A percentile compares a stretch with the other conserved stretches of the same genome.
Evolutionary conservation across 2,329 filamentous ascomycete species (phyloP).

Genomic region (Pyrenochaeta sp.): DNA sequence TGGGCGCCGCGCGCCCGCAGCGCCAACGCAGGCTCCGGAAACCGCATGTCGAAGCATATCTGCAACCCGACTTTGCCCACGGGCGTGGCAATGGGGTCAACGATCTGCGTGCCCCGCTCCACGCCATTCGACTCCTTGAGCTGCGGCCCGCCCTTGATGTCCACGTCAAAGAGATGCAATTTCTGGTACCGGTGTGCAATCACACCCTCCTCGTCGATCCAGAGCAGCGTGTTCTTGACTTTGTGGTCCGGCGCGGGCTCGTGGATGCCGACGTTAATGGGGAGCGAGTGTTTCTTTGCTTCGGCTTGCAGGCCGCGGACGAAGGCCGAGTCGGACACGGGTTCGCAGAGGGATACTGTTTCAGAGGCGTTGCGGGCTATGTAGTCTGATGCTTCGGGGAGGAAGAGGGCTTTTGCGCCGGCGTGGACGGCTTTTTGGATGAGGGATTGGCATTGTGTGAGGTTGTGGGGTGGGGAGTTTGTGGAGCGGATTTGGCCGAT

Average conservation of each 20-base stretch:
- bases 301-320: constrained; percentile 75
- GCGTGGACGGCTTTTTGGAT: constrained; percentile 75
- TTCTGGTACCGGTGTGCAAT: constrained; percentile 80
- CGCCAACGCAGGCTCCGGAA: constrained; percentile 75
- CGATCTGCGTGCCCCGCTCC: constrained; percentile 62
- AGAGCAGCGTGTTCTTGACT: constrained; percentile 70
- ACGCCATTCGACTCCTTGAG: constrained; percentile 72
- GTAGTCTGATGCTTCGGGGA: constrained; percentile 91
- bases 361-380: constrained; percentile 74
- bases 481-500: constrained; percentile 91
- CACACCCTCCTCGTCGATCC: constrained; percentile 68
- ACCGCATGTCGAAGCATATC: constrained; percentile 92
- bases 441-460: constrained; percentile 76
- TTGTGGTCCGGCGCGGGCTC: constrained; percentile 54
- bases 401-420: constrained; percentile 85
- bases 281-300: constrained; percentile 68
- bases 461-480: constrained; percentile 77
- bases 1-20: constrained; percentile 73
- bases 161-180: constrained; percentile 85
- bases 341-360: constrained; percentile 72
- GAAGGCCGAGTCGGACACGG: constrained; percentile 73
- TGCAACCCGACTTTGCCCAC: constrained; percentile 78
- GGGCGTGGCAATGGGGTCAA: constrained; percentile 73
- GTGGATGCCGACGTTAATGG: constrained; percentile 88
- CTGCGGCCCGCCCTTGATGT: constrained; percentile 63